Conservation (phyloP, 2,329 filamentous ascomycete species). For the Calonectria honghensis region DNA sequence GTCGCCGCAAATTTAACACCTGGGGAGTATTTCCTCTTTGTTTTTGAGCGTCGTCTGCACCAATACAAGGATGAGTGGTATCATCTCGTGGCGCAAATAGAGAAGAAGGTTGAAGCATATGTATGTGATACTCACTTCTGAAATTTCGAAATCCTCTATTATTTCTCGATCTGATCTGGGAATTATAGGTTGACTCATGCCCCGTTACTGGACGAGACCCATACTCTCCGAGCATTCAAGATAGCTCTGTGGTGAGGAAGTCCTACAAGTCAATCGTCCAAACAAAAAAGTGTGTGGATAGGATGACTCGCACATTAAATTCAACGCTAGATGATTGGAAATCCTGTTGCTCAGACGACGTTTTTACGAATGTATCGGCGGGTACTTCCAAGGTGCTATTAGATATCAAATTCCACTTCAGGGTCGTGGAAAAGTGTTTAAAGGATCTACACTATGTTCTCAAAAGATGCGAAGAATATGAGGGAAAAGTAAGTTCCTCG, state of each 20-base stretch:
- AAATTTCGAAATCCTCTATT: too few species aligned
- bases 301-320: not conserved
- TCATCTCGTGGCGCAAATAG: not conserved
- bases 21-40: not conserved
- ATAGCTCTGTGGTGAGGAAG: not conserved
- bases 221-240: not conserved
- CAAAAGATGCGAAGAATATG: not conserved
- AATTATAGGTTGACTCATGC: not conserved
- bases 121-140: not conserved
- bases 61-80: not conserved
- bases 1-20: not conserved
- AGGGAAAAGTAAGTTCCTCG: not conserved
- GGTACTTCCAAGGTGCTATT: too few species aligned
- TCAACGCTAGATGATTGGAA: not conserved
- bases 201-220: not conserved
- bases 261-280: not conserved
- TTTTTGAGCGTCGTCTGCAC: not conserved
- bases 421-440: not conserved
- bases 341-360: not conserved
- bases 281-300: not conserved
- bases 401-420: not conserved
- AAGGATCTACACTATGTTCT: not conserved
- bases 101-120: not conserved
- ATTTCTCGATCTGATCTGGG: not conserved
- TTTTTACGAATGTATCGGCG: too few species aligned